Evolutionary conservation across 129 eudicot genomes (phyloP), one percentile per base, ranked within the genome.

Genomic region (Centaurea solstitialis): DNA sequence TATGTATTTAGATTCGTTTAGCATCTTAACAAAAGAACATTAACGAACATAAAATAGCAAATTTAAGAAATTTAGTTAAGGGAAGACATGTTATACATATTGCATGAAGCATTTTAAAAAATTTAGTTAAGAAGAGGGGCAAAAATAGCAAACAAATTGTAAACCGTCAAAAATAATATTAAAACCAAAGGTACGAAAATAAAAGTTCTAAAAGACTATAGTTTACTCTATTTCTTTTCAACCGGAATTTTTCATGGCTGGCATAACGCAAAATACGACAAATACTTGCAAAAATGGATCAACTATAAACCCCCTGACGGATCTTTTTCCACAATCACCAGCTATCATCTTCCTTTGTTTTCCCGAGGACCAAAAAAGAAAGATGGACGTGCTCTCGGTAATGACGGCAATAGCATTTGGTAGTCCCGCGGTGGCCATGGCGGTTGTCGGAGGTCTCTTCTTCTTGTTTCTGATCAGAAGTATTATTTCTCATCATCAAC

Each of bases 361-460:
- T 3, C 13, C 61, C 0, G 61, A 15, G 17, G 8, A 17, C 17
- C 17, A 57, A 45, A 70, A 10, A 70, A 75, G 28, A 57, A 57
- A 57, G 22, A 57, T 57, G 65, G 9, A 57, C n/a, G 65, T 83
- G 20, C 89, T 87, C 1, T 26, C 83, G 78, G 82, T 72, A 23
- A 53, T 3, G 59, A 73, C 76, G 57, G 86, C 85, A 9, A 21
- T 86, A 18, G 82, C 86, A 5, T 70, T 82, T 17, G 87, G 84
- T 11, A 89, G 85, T n/a, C 92, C 88, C 4, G 92, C 80, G 37
- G 88, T 86, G 18, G 86, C 79, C 37, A 9, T 88, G 15, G 77
- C 77, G 11, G 38, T 68, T 0, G 72, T 30, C 72, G 86, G 88
- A n/a, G 92, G 86, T 33, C 18, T 89, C 72, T 53, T 88, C 35